These are phyloP conservation scores for Agaricus sinodeliciosus DNA, from an alignment of 768 basidiomycete species.

Conservation along the genomic window DNA sequence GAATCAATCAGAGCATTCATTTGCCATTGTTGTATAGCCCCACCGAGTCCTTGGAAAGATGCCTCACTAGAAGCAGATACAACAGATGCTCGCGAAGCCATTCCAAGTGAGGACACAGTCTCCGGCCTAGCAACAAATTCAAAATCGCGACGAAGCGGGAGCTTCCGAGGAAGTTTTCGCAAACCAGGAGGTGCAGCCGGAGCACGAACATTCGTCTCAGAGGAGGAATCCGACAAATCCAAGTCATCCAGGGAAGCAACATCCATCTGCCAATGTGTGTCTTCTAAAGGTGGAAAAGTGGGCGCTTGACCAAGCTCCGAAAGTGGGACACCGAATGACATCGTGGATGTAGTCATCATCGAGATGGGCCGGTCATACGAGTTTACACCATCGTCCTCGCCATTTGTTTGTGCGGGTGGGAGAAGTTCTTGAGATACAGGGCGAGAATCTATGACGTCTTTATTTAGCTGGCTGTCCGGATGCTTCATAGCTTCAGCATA, in stretches of 20 bases:
- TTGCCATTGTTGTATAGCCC: conserved; percentile 73
- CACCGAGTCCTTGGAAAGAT: conserved; percentile 34
- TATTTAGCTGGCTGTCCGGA: background rate
- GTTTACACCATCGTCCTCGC: background rate
- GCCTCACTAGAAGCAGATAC: conserved; percentile 40
- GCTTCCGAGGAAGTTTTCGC: conserved; percentile 44
- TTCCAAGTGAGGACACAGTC: conserved; percentile 75
- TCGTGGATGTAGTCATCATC: conserved; percentile 30
- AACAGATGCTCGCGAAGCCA: conserved; percentile 55
- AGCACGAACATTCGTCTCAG: conserved; percentile 36
- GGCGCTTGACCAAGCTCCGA: conserved; percentile 23
- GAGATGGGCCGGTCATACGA: conserved; percentile 6
- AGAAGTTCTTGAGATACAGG: background rate
- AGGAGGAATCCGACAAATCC: conserved; percentile 74
- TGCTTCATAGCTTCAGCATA: conserved; percentile 3
- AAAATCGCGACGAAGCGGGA: conserved; percentile 74
- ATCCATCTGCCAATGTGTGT: conserved; percentile 56
- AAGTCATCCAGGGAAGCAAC: conserved; percentile 75
- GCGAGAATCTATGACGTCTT: background rate
- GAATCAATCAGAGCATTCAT: conserved; percentile 72
- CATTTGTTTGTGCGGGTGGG: background rate
- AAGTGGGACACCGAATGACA: conserved; percentile 43
- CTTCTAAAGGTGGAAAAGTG: conserved; percentile 29
- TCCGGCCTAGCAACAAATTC: conserved; percentile 67
- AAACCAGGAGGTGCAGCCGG: conserved; percentile 46